Base-by-base conservation (phyloP, 2,329 filamentous ascomycete genomes). In the Leptodontidium sp. region DNA sequence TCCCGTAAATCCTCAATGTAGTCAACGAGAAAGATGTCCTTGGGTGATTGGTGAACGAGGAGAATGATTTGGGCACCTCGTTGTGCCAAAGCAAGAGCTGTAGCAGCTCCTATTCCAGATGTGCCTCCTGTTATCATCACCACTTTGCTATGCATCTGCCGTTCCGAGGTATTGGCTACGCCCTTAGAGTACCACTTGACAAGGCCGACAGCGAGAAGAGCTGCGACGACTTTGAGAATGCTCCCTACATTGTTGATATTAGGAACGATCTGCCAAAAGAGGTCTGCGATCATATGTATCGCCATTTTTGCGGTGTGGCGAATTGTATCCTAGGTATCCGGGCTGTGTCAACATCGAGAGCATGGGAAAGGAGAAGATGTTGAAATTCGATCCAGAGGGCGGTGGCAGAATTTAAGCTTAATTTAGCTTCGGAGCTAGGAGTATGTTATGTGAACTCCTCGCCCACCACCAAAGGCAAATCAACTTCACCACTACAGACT, bases 101-200 rank as follows among this genome's bases (percentile, higher is more conserved):
- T 88, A 67, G 88, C 86, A 68, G 93, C 92, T 61, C 96, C 96
- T 78, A 99, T 92, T 15, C 96, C 96, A 57, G 94, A 95, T 64
- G 96, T 99, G 35, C 95, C 96, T 74, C 96, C 91, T 21, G 96
- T 99, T 64, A 99, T 88, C 85, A 99, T 90, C 55, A 98, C 86
- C 61, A 99, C 93, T 78, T 97, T 97, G 59, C 93, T 94, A 80
- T 98, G 94, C 90, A 99, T 94, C 66, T 91, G 86, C 68, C 93
- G 87, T 78, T 97, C 94, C 32, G 92, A 87, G 52, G 81, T 82
- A 80, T 96, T 98, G 74, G 81, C 83, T 14, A 90, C 87, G 73
- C 96, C 97, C 72, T 88, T 88, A 76, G 91, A 92, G 82, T 91
- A 97, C 76, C 85, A 84, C 84, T 98, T 98, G 32, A 92, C 71